Evolutionary conservation across 1,284 basidiomycete genomes (phyloP).

Genomic region (Heterobasidion irregulare): DNA sequence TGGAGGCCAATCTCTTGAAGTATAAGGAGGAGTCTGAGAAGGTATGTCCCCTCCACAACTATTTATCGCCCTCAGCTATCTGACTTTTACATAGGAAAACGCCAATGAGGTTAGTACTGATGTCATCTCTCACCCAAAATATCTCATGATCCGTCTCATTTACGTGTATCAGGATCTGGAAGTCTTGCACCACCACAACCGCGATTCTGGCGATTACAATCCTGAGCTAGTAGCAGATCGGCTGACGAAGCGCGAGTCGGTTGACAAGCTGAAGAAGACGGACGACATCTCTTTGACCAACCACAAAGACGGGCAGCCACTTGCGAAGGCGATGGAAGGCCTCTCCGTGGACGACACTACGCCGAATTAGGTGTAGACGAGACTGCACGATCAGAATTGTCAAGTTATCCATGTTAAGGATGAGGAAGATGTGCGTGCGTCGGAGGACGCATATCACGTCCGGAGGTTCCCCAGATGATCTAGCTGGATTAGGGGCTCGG

Average conservation of each 20-base stretch:
- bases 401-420: not conserved
- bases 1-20: conserved; percentile 57
- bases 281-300: conserved; percentile 21
- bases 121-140: not conserved
- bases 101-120: conserved; percentile 16
- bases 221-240: too few species aligned
- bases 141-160: not conserved
- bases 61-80: not conserved
- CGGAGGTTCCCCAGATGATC: not conserved
- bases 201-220: not conserved
- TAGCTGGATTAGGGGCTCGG: not conserved
- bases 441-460: not conserved
- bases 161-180: conserved; percentile 16
- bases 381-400: not conserved
- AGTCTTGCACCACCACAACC: conserved; percentile 43
- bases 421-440: not conserved
- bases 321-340: conserved; percentile 14
- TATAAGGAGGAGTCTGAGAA: conserved; percentile 80
- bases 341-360: conserved; percentile 9
- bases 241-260: conserved; percentile 1
- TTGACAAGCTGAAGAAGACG: conserved; percentile 16
- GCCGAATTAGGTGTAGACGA: not conserved
- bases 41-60: conserved; percentile 21
- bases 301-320: conserved; percentile 9
- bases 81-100: conserved; percentile 16